Evolutionary conservation across 2,329 filamentous ascomycete genomes (phyloP), one percentile per base, ranked within the genome.

Genomic region (Pseudovirgaria hyperparasitica): DNA sequence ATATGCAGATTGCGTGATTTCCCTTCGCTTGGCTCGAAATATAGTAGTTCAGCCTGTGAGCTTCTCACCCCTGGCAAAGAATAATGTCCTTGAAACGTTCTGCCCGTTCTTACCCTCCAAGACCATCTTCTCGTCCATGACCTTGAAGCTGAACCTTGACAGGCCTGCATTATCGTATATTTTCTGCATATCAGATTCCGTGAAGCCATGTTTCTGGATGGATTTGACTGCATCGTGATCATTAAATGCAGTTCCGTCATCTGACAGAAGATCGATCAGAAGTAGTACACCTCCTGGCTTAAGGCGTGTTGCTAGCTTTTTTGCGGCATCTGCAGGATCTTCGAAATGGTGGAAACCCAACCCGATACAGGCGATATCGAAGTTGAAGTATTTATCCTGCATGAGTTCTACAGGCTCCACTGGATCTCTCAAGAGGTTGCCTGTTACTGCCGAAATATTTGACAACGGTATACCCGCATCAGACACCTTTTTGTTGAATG

Each of bases 161-260:
- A 52, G 43, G 0, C 78, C 77, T 1, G 77, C 78, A n/a, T 57
- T 55, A 30, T 65, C 60, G 41, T 81, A 82, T 37, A 82, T 64
- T 13, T 54, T 48, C 40, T 57, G 62, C 27, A 82, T 67, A 16
- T 67, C 58, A 8, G 65, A 62, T 44, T 70, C 55, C 2, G 61
- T 65, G 49, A 86, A 85, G 0, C 79, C 77, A 34, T 72, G 62
- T 28, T 77, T 73, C 17, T 65, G 67, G 12, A 85, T 65, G 0
- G 72, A 76, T 20, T 20, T 20, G 9, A n/a, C 19, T 16, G 49
- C 46, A 15, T 43, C 37, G 4, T 41, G 31, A 11, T 38, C 30
- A 13, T 37, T 26, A 20, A 33, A 25, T 18, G 41, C 24, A 20
- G 19, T 39, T 39, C 26, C 5, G 43, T 3, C 60, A 37, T 76